phyloP scores from a whole-genome alignment of 2,329 filamentous ascomycete genomes.

The Cladosporium sp. region DNA sequence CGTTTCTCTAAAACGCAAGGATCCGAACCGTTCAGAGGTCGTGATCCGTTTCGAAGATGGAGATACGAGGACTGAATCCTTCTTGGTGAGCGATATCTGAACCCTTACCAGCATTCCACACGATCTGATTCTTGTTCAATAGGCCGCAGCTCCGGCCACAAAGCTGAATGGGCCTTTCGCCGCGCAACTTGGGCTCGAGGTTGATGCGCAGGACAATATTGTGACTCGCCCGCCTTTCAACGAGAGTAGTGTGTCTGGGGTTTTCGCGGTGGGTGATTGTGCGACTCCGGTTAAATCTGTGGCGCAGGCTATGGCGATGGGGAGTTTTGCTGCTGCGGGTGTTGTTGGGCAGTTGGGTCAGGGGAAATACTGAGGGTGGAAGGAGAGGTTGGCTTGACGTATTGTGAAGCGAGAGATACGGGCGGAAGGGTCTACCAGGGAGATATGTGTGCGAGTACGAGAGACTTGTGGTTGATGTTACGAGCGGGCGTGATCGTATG shows the following conservation, averaged over 20 bases:
- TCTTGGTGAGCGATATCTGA: neutral
- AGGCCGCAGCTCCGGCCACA: neutral
- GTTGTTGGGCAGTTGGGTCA: constrained; percentile 5
- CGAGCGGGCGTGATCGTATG: neutral
- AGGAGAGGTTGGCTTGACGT: neutral
- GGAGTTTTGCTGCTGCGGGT: constrained; percentile 25
- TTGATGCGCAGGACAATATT: constrained; percentile 1
- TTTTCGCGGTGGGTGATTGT: constrained; percentile 15
- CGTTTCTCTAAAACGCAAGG: neutral
- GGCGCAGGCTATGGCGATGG: constrained; percentile 12
- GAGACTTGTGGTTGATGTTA: too few species aligned
- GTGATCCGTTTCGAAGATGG: neutral
- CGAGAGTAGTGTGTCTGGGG: constrained; percentile 1
- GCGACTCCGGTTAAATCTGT: constrained; percentile 16
- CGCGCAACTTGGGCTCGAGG: constrained; percentile 10
- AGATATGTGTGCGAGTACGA: too few species aligned
- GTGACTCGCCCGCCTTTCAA: neutral
- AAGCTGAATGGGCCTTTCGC: constrained; percentile 13
- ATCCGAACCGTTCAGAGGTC: neutral
- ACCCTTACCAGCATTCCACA: neutral
- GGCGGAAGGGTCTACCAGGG: too few species aligned
- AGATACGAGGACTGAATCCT: neutral
- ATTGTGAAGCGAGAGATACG: too few species aligned
- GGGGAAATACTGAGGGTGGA: neutral
- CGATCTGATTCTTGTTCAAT: neutral